These are phyloP conservation scores for Endoconidiophora polonica DNA, from an alignment of 2,329 filamentous ascomycete genomes.

Conservation along the genomic window DNA sequence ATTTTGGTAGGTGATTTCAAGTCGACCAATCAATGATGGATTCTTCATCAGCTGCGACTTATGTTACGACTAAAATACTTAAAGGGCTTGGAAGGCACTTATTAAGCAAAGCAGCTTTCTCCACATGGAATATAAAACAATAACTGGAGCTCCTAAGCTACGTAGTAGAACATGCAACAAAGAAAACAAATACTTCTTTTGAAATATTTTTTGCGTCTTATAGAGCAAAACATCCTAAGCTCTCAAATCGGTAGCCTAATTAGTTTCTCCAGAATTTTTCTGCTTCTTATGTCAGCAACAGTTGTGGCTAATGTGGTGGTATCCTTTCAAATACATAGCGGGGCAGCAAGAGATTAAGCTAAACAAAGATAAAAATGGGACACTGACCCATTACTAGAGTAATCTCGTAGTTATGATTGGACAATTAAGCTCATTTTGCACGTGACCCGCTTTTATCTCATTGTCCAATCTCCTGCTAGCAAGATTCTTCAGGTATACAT, in stretches of 20 bases:
- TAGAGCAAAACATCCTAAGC: too few relatives aligned
- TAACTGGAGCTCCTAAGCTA: too few relatives aligned
- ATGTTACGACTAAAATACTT: too few relatives aligned
- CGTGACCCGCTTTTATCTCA: slow-evolving; percentile 6
- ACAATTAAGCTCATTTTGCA: slow-evolving; percentile 3
- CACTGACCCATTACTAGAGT: background rate
- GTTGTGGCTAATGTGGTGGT: background rate
- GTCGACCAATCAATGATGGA: background rate
- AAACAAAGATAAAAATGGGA: background rate
- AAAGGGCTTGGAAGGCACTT: too few relatives aligned
- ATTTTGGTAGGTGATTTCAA: too few relatives aligned
- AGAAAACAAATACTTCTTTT: too few relatives aligned
- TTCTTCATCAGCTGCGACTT: background rate
- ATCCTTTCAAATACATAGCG: background rate
- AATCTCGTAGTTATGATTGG: slow-evolving; percentile 5
- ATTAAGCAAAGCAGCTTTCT: too few relatives aligned
- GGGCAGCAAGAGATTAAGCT: background rate
- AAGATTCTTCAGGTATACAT: background rate
- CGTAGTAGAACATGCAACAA: too few relatives aligned
- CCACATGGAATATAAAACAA: too few relatives aligned
- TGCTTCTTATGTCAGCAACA: background rate
- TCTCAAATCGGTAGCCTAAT: too few relatives aligned
- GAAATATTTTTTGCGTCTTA: too few relatives aligned
- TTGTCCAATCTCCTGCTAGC: background rate
- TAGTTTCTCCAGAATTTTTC: too few relatives aligned